Percentiles rank a stretch among this genome's conserved stretches.
Evolutionary conservation across 257 asterid genomes (phyloP).

Genomic region (Mitragyna speciosa): DNA sequence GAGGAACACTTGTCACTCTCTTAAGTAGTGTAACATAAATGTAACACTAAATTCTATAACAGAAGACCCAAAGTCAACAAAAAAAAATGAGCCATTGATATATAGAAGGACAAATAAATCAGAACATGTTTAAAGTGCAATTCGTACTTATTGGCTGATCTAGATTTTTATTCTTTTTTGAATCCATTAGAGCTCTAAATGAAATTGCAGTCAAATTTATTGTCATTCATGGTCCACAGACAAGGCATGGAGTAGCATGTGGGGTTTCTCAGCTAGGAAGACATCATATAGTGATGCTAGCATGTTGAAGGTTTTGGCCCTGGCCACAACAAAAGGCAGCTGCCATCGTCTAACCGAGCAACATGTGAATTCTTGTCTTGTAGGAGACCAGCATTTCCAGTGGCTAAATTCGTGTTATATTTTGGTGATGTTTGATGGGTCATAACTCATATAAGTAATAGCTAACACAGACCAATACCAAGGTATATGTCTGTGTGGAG

Average conservation of each 20-base stretch:
- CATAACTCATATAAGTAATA: not conserved
- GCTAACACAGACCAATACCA: not conserved
- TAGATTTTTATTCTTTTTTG: not conserved
- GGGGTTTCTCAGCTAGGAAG: constrained; percentile 29
- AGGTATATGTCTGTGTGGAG: not conserved
- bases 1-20: no score
- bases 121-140: no score
- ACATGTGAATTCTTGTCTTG: constrained; percentile 47
- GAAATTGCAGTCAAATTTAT: not conserved
- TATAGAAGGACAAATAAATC: no score
- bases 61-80: no score
- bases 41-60: no score
- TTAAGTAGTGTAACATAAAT: no score
- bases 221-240: constrained; percentile 13
- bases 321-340: constrained; percentile 18
- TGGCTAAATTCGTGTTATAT: constrained; percentile 29
- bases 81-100: no score
- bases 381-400: constrained; percentile 38
- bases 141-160: no score
- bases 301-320: constrained; percentile 10
- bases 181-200: not conserved
- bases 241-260: constrained; percentile 33
- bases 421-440: constrained; percentile 14
- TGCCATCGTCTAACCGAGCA: constrained; percentile 9
- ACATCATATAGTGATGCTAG: not conserved